Percentiles rank a stretch among this genome's conserved stretches.
phyloP scores from a whole-genome alignment of 257 asterid species.

The Handroanthus guayacan region DNA sequence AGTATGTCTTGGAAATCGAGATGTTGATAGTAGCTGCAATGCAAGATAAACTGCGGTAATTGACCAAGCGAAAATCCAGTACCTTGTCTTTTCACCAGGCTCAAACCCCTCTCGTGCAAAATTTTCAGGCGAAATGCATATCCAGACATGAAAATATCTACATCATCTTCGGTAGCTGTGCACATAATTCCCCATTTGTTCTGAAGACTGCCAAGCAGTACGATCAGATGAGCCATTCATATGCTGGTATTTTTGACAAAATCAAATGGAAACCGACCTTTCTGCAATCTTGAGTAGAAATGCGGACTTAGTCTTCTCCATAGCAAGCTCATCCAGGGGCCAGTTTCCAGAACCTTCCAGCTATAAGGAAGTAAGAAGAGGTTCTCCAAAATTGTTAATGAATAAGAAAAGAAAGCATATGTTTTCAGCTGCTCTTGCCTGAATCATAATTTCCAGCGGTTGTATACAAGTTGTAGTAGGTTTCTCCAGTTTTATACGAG shows the following conservation, averaged over 20 bases:
- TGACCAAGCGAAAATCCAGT: slow-evolving; percentile 37
- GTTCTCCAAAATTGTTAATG: slow-evolving; percentile 16
- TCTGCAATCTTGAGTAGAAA: slow-evolving; percentile 94
- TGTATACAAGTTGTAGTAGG: slow-evolving; percentile 68
- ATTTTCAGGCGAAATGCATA: slow-evolving; percentile 94
- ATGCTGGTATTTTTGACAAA: slow-evolving; percentile 26
- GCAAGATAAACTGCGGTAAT: slow-evolving; percentile 17
- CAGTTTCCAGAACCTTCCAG: slow-evolving; percentile 99
- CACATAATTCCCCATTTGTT: slow-evolving; percentile 65
- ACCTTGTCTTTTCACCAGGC: slow-evolving; percentile 70
- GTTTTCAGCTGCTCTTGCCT: slow-evolving; percentile 58
- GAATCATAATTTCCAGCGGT: slow-evolving; percentile 92
- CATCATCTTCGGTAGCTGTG: slow-evolving; percentile 86
- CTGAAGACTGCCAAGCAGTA: slow-evolving; percentile 70
- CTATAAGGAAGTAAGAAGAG: slow-evolving; percentile 51
- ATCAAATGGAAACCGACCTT: slow-evolving; percentile 61
- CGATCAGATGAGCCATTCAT: slow-evolving; percentile 40
- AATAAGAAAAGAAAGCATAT: slow-evolving; percentile 27
- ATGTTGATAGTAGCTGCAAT: slow-evolving; percentile 26
- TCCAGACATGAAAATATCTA: slow-evolving; percentile 86
- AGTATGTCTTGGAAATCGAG: slow-evolving; percentile 1
- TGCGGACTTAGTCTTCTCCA: slow-evolving; percentile 94
- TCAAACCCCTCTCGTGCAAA: slow-evolving; percentile 89
- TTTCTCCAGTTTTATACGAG: slow-evolving; percentile 55
- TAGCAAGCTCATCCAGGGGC: slow-evolving; percentile 94